phyloP scores from a whole-genome alignment of 2,329 filamentous ascomycete species.

The Ophioceras dolichostomum region DNA sequence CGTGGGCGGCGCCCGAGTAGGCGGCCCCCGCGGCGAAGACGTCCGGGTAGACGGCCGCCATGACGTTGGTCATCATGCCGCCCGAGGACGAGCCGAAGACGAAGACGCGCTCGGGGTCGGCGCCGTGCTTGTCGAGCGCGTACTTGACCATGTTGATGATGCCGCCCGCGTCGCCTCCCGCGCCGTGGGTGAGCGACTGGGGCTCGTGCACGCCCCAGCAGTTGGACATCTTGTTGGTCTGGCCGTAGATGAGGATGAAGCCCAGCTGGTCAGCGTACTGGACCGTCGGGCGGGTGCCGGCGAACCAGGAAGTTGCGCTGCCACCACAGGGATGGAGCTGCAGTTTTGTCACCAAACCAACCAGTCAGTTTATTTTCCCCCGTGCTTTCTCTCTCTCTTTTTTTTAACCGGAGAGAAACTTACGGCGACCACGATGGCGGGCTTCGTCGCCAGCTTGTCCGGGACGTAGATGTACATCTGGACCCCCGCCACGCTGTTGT shows the following conservation, averaged over 20 bases:
- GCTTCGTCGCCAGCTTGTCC: constrained; percentile 21
- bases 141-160: constrained; percentile 44
- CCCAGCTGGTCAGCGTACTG: constrained; percentile 32
- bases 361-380: no score
- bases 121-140: constrained; percentile 31
- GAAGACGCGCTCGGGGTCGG: constrained; percentile 33
- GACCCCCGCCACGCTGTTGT: constrained; percentile 23
- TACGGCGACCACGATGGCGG: constrained; percentile 36
- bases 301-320: constrained; percentile 32
- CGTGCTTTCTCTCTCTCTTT: no score
- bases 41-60: constrained; percentile 41
- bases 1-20: constrained; percentile 40
- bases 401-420: background rate
- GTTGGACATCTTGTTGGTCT: constrained; percentile 26
- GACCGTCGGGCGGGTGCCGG: constrained; percentile 27
- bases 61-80: constrained; percentile 42
- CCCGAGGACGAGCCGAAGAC: constrained; percentile 34
- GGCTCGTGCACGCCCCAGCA: constrained; percentile 47
- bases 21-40: constrained; percentile 37
- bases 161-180: constrained; percentile 28
- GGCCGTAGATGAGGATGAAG: constrained; percentile 40
- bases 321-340: constrained; percentile 6
- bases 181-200: constrained; percentile 32
- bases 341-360: no score
- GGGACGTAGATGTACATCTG: constrained; percentile 32